phyloP scores from a whole-genome alignment of 2,329 filamentous ascomycete genomes.

The Sordariomycetes sp. region DNA sequence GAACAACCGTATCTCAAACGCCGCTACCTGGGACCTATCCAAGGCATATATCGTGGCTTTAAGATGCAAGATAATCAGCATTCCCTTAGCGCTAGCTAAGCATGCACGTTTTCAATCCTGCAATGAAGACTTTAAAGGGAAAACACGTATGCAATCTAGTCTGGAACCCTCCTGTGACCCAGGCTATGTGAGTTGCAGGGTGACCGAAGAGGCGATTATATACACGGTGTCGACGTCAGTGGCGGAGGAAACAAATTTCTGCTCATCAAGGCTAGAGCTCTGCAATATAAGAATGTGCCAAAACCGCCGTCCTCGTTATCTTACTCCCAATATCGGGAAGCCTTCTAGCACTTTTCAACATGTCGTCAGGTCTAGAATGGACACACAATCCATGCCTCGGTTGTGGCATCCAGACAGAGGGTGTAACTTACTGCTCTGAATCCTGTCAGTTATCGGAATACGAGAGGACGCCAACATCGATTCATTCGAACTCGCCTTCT shows the following conservation, averaged over 20 bases:
- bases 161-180: not conserved
- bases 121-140: not conserved
- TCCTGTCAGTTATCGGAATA: not conserved
- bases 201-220: not conserved
- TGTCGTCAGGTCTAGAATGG: not conserved
- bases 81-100: not conserved
- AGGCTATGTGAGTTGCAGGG: not conserved
- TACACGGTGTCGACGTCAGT: not conserved
- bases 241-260: not conserved
- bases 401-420: not conserved
- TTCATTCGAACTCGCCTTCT: not conserved
- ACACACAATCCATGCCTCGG: not conserved
- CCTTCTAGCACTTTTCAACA: not conserved
- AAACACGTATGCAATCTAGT: not conserved
- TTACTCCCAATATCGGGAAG: not conserved
- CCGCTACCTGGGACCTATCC: no score
- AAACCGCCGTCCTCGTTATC: not conserved
- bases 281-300: not conserved
- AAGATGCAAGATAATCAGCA: not conserved
- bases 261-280: not conserved
- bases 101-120: not conserved
- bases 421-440: not conserved
- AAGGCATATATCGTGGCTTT: no score
- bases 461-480: not conserved
- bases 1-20: no score